A percentile compares a stretch with the other conserved stretches of the same genome.
These are phyloP conservation scores for Ostreobium quekettii DNA, from an alignment of 139 green algal species.

Conservation along the genomic window DNA sequence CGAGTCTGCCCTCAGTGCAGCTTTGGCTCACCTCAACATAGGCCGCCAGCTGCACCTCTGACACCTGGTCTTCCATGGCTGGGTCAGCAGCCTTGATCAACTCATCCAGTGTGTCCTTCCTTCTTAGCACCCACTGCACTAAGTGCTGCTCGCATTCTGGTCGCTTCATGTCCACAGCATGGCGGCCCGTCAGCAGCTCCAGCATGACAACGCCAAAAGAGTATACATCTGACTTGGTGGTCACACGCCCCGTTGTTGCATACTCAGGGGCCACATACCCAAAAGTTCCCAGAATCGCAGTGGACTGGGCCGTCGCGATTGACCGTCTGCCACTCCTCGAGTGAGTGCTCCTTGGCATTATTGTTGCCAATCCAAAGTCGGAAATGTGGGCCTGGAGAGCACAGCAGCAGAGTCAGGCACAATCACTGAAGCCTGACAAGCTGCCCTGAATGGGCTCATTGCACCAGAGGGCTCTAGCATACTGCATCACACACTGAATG, in stretches of 20 bases:
- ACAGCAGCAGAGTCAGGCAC: no score
- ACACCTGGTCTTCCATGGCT: conserved; percentile 1
- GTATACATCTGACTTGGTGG: conserved; percentile 46
- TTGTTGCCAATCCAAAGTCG: conserved; percentile 46
- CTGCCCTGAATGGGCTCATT: no score
- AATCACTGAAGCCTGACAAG: no score
- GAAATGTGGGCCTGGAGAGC: conserved; percentile 37
- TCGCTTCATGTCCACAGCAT: conserved; percentile 33
- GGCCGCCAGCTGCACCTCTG: no score
- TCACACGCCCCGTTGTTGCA: conserved; percentile 31
- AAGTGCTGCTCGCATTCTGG: conserved; percentile 28
- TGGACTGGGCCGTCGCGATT: conserved; percentile 29
- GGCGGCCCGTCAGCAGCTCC: conserved; percentile 44
- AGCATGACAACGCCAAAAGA: conserved; percentile 46
- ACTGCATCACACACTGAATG: no score
- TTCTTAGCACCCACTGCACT: conserved; percentile 31
- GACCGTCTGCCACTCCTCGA: background rate
- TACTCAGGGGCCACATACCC: conserved; percentile 52
- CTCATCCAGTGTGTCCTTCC: conserved; percentile 3
- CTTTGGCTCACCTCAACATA: no score
- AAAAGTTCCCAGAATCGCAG: conserved; percentile 41
- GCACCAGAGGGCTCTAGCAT: no score
- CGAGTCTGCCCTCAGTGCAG: no score
- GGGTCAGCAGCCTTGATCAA: conserved; percentile 14
- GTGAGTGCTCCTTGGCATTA: background rate